Evolutionary conservation across 345 rosid species (phyloP).

Genomic region (Passiflora organensis): DNA sequence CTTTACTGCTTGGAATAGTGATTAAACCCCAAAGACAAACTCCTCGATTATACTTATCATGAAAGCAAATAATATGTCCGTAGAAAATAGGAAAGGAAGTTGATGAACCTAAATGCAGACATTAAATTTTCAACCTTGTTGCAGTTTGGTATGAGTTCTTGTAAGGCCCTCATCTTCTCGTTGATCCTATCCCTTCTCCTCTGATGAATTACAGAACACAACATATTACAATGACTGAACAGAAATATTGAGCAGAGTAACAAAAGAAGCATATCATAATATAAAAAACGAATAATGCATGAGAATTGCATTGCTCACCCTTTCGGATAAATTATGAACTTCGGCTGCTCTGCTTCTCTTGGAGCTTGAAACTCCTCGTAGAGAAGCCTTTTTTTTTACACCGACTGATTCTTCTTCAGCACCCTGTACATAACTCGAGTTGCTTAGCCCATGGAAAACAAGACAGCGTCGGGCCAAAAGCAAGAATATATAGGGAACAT

Average conservation of each 20-base stretch:
- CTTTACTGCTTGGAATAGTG: background rate
- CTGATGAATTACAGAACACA: conserved; percentile 30
- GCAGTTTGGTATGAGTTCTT: conserved; percentile 94
- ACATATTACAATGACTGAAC: background rate
- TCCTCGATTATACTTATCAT: background rate
- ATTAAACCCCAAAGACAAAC: conserved; percentile 1
- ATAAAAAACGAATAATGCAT: background rate
- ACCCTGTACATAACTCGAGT: conserved; percentile 42
- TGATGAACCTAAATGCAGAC: background rate
- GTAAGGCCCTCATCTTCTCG: conserved; percentile 89
- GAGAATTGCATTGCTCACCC: conserved; percentile 51
- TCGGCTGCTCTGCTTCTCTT: conserved; percentile 91
- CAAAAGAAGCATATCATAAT: too few species aligned
- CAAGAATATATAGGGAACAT: conserved; percentile 3
- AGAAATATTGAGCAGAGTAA: too few species aligned
- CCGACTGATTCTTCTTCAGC: conserved; percentile 59
- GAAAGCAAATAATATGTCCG: background rate
- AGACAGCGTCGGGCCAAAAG: background rate
- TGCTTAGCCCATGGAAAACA: conserved; percentile 3
- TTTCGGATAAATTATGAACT: conserved; percentile 93
- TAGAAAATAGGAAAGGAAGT: background rate
- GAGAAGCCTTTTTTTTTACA: conserved; percentile 36
- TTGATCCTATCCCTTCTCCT: conserved; percentile 89
- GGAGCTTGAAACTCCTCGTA: conserved; percentile 44
- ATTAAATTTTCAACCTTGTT: conserved; percentile 47